phyloP scores from a whole-genome alignment of 2,329 filamentous ascomycete genomes.

The Aspergillus amoenus region DNA sequence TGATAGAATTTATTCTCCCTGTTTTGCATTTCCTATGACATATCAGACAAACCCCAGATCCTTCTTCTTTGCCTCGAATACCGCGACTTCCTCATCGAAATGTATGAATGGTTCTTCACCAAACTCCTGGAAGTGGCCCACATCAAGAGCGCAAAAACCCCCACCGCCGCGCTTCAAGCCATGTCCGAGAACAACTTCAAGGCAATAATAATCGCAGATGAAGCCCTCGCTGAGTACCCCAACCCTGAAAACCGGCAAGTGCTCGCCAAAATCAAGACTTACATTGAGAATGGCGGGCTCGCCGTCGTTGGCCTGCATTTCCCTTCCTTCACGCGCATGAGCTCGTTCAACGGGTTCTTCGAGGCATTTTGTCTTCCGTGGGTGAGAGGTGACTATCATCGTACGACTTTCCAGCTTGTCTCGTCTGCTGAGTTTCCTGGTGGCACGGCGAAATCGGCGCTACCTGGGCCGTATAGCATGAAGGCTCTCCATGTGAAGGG shows the following conservation, averaged over 20 bases:
- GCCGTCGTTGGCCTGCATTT: constrained; percentile 7
- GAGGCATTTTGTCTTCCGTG: constrained; percentile 11
- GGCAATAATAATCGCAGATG: constrained; percentile 14
- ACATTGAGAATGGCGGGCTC: constrained; percentile 3
- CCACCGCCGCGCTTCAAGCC: neutral
- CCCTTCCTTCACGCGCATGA: neutral
- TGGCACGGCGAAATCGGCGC: neutral
- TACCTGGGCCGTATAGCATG: constrained; percentile 27
- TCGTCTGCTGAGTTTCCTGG: constrained; percentile 5
- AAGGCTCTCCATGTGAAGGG: constrained; percentile 30
- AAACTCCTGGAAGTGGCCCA: neutral
- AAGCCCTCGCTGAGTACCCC: constrained; percentile 2
- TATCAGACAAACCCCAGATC: constrained; percentile 8
- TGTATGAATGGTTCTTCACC: constrained; percentile 2
- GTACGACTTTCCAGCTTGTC: constrained; percentile 6
- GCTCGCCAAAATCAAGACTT: neutral
- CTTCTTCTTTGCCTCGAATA: constrained; percentile 11
- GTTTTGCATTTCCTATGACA: no score
- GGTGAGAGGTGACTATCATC: constrained; percentile 10
- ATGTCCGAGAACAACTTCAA: neutral
- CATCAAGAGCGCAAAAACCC: constrained; percentile 1
- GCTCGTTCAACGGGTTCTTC: neutral
- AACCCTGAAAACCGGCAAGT: neutral
- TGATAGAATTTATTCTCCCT: no score
- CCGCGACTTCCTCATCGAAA: neutral